Percentiles rank a stretch among this genome's conserved stretches.
Conservation (phyloP, 768 basidiomycete species). For the Tricholoma hemisulphureum region DNA sequence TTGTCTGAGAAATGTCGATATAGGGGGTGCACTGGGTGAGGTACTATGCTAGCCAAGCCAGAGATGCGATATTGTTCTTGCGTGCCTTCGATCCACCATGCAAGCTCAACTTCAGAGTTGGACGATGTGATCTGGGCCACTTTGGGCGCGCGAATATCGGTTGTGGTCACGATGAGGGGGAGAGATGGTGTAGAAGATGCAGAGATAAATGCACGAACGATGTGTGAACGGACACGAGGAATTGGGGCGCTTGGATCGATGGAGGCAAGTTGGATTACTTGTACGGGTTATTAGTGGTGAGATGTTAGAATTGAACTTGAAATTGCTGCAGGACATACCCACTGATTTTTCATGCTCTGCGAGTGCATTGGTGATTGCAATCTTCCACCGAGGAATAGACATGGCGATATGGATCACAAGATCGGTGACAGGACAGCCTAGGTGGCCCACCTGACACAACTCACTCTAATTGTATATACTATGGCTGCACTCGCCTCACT, state of each 20-base stretch:
- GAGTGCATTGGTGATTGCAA: slow-evolving; percentile 42
- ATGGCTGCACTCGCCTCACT: too few species aligned
- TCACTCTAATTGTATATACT: too few species aligned
- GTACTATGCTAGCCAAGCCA: slow-evolving; percentile 56
- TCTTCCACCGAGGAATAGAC: slow-evolving; percentile 45
- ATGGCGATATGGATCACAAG: slow-evolving; percentile 11
- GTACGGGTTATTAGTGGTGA: not conserved
- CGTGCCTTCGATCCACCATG: slow-evolving; percentile 71
- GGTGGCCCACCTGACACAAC: too few species aligned
- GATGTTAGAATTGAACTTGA: not conserved
- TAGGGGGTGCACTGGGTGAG: slow-evolving; percentile 41
- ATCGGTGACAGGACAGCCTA: slow-evolving; percentile 2
- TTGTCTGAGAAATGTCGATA: slow-evolving; percentile 31
- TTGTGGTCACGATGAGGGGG: slow-evolving; percentile 65
- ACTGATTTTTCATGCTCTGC: slow-evolving; percentile 36
- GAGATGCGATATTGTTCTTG: slow-evolving; percentile 73
- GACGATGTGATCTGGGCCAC: slow-evolving; percentile 52
- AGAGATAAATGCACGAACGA: slow-evolving; percentile 60
- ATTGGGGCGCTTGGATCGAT: slow-evolving; percentile 38
- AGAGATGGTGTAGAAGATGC: slow-evolving; percentile 40
- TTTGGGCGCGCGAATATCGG: slow-evolving; percentile 75
- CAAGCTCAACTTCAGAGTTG: slow-evolving; percentile 54
- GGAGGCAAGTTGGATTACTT: slow-evolving; percentile 64
- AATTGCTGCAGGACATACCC: slow-evolving; percentile 27
- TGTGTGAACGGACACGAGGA: slow-evolving; percentile 64